Evolutionary conservation across 2,329 filamentous ascomycete genomes (phyloP).

Genomic region (Xylaria sp.): DNA sequence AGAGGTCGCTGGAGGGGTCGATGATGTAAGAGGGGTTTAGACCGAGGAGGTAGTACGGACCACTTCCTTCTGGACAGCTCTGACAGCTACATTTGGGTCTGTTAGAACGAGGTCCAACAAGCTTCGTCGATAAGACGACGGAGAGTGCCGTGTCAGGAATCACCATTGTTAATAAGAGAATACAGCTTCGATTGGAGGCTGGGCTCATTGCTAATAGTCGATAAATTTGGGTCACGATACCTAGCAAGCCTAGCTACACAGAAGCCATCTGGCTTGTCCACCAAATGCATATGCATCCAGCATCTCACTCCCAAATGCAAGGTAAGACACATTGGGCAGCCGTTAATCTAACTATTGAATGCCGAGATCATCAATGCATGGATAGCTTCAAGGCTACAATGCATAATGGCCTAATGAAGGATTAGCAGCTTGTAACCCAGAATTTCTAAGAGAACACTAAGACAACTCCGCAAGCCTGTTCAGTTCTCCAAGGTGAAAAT

Average conservation of each 20-base stretch:
- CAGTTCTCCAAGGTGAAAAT: conserved; percentile 67
- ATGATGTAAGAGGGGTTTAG: conserved; percentile 22
- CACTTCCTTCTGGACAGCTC: conserved; percentile 26
- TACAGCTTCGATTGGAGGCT: background rate
- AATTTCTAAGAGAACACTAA: conserved; percentile 8
- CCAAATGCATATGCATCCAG: background rate
- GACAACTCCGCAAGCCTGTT: conserved; percentile 40
- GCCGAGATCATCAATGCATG: background rate
- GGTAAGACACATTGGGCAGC: background rate
- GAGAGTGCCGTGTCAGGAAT: background rate
- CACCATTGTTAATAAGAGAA: background rate
- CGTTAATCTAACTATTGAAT: background rate
- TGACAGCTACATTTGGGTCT: no score
- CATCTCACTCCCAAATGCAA: background rate
- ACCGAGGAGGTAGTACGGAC: conserved; percentile 8
- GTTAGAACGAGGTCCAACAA: background rate
- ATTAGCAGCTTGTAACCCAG: background rate
- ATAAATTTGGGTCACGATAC: no score
- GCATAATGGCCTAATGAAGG: background rate
- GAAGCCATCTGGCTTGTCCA: background rate
- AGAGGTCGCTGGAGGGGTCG: conserved; percentile 3
- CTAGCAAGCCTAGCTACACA: no score
- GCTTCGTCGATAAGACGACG: background rate
- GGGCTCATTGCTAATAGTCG: background rate
- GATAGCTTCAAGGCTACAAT: background rate